A percentile compares a stretch with the other conserved stretches of the same genome.
Conservation (phyloP, 805 yeast genomes). For the Starmera pachycereana region DNA sequence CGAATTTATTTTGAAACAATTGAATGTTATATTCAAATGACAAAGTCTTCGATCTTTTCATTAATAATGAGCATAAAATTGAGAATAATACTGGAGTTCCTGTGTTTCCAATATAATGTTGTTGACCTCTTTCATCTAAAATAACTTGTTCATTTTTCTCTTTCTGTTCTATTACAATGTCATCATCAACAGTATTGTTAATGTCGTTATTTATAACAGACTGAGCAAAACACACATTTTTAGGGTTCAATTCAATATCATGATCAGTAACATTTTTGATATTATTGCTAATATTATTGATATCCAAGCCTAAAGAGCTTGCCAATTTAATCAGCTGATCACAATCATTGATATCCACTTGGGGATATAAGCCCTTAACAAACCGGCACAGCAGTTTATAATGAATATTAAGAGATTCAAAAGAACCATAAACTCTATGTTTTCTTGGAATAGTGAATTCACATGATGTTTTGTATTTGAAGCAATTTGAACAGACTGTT, state of each 20-base stretch:
- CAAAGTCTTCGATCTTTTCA: slow-evolving; percentile 21
- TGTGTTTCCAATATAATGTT: slow-evolving; percentile 36
- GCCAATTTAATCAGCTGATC: slow-evolving; percentile 31
- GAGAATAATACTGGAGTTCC: slow-evolving; percentile 35
- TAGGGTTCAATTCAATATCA: background rate
- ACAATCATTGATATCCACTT: slow-evolving; percentile 31
- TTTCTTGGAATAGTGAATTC: slow-evolving; percentile 32
- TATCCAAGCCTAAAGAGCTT: slow-evolving; percentile 14
- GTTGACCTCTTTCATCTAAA: slow-evolving; percentile 34
- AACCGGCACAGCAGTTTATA: slow-evolving; percentile 30
- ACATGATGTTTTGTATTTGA: slow-evolving; percentile 27
- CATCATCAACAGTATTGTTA: slow-evolving; percentile 1
- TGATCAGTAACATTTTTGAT: background rate
- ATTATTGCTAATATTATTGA: background rate
- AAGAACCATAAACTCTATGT: slow-evolving; percentile 29
- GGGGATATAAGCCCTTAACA: slow-evolving; percentile 32
- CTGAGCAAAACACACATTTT: too few relatives aligned
- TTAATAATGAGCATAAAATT: slow-evolving; percentile 31
- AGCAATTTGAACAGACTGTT: slow-evolving; percentile 30
- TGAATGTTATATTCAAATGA: slow-evolving; percentile 24
- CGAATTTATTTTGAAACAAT: slow-evolving; percentile 10
- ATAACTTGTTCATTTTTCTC: slow-evolving; percentile 24
- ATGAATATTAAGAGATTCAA: slow-evolving; percentile 32
- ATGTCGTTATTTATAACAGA: background rate
- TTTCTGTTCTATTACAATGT: slow-evolving; percentile 3